phyloP scores from a whole-genome alignment of 768 basidiomycete species.

The Mycena venus region DNA sequence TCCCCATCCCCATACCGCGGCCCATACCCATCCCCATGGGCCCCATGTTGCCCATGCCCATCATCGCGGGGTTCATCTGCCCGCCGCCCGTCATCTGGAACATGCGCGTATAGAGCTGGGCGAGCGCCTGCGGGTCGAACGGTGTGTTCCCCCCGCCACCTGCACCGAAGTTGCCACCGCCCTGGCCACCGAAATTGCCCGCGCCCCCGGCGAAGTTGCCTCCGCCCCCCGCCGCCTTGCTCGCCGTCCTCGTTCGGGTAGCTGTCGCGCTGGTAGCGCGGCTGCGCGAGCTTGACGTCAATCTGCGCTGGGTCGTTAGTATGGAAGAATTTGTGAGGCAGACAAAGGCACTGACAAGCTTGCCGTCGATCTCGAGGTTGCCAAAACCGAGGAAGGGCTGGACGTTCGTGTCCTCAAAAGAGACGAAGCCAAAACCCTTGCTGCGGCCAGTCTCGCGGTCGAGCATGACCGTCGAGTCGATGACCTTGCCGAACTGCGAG shows the following conservation, averaged over 20 bases:
- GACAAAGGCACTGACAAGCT: slow-evolving; percentile 77
- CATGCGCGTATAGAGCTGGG: slow-evolving; percentile 96
- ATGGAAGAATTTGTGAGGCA: background rate
- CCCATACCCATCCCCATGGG: slow-evolving; percentile 54
- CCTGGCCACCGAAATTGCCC: slow-evolving; percentile 52
- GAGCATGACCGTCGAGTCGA: slow-evolving; percentile 99
- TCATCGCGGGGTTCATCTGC: slow-evolving; percentile 69
- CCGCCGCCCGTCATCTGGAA: slow-evolving; percentile 83
- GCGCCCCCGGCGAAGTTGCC: slow-evolving; percentile 58
- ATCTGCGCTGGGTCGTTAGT: slow-evolving; percentile 66
- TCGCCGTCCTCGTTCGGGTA: slow-evolving; percentile 64
- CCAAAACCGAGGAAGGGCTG: slow-evolving; percentile 91
- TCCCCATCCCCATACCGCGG: slow-evolving; percentile 49
- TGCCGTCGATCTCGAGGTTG: slow-evolving; percentile 94
- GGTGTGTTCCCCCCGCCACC: slow-evolving; percentile 64
- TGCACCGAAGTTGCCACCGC: slow-evolving; percentile 34
- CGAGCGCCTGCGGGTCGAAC: slow-evolving; percentile 94
- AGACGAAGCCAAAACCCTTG: slow-evolving; percentile 98
- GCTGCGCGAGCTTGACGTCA: slow-evolving; percentile 97
- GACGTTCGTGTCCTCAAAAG: slow-evolving; percentile 93
- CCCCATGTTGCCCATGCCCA: slow-evolving; percentile 57
- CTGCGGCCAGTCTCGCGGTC: slow-evolving; percentile 95
- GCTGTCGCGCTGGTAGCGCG: slow-evolving; percentile 83
- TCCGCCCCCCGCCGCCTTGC: slow-evolving; percentile 47
- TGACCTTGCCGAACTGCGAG: slow-evolving; percentile 93